Evolutionary conservation across 2,329 filamentous ascomycete genomes (phyloP).

Genomic region (Arthrobotrys iridis): DNA sequence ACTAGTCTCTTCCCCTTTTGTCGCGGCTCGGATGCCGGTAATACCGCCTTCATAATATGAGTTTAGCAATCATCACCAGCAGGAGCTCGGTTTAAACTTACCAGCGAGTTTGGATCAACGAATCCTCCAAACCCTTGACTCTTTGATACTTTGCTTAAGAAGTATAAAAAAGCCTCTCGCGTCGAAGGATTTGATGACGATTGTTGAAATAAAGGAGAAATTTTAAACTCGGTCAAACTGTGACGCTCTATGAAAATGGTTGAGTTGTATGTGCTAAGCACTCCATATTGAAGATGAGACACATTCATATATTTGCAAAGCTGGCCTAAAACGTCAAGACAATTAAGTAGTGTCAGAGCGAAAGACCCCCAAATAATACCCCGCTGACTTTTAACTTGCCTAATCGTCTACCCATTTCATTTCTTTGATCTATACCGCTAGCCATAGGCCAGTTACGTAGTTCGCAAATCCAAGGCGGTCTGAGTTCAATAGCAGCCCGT

Average conservation of each 20-base stretch:
- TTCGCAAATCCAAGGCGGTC: conserved; percentile 11
- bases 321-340: not conserved
- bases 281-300: not conserved
- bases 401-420: conserved; percentile 9
- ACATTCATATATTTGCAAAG: conserved; percentile 15
- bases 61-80: not conserved
- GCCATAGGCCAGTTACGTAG: conserved; percentile 1
- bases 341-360: no score
- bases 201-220: not conserved
- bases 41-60: not conserved
- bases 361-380: no score
- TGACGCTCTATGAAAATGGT: conserved; percentile 2
- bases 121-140: not conserved
- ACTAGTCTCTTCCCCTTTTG: not conserved
- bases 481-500: not conserved
- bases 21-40: not conserved
- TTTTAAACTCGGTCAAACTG: not conserved
- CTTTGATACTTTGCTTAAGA: conserved; percentile 9
- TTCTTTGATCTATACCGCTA: not conserved
- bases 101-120: not conserved
- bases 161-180: not conserved
- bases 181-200: not conserved
- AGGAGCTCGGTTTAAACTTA: not conserved
- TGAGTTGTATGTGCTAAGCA: conserved; percentile 1
- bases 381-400: no score